phyloP scores from a whole-genome alignment of 305 asterid genomes.

The Petunia hybrid region DNA sequence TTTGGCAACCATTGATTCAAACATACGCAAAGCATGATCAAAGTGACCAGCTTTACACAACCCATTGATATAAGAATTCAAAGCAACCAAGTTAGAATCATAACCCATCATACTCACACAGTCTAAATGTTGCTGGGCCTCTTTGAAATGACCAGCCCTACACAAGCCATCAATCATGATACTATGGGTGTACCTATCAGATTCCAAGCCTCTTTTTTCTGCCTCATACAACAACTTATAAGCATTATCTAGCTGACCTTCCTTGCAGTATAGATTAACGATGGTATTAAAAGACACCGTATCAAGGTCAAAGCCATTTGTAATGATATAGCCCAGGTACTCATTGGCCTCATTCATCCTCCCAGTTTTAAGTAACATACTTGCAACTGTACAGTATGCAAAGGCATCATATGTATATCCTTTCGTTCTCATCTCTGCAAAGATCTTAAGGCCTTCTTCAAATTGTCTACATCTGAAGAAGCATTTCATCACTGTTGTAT shows the following conservation, averaged over 20 bases:
- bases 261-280: slow-evolving; percentile 70
- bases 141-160: slow-evolving; percentile 65
- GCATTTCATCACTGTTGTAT: slow-evolving; percentile 81
- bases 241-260: slow-evolving; percentile 70
- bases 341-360: slow-evolving; percentile 54
- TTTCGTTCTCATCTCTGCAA: slow-evolving; percentile 75
- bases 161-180: slow-evolving; percentile 84
- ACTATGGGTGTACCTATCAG: slow-evolving; percentile 78
- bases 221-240: slow-evolving; percentile 56
- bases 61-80: slow-evolving; percentile 71
- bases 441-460: slow-evolving; percentile 69
- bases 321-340: slow-evolving; percentile 69
- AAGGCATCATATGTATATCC: slow-evolving; percentile 87
- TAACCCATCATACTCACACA: slow-evolving; percentile 64
- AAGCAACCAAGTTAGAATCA: slow-evolving; percentile 69
- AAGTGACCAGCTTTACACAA: slow-evolving; percentile 71
- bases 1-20: slow-evolving; percentile 60
- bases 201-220: slow-evolving; percentile 62
- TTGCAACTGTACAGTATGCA: slow-evolving; percentile 76
- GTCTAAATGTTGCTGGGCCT: slow-evolving; percentile 64
- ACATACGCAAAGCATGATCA: slow-evolving; percentile 71
- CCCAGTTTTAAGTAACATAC: slow-evolving; percentile 68
- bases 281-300: slow-evolving; percentile 76
- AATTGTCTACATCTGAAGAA: slow-evolving; percentile 61
- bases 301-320: slow-evolving; percentile 81